These are phyloP conservation scores for Trypanosoma theileri DNA, from an alignment of 208 protist genomes.

Conservation along the genomic window DNA sequence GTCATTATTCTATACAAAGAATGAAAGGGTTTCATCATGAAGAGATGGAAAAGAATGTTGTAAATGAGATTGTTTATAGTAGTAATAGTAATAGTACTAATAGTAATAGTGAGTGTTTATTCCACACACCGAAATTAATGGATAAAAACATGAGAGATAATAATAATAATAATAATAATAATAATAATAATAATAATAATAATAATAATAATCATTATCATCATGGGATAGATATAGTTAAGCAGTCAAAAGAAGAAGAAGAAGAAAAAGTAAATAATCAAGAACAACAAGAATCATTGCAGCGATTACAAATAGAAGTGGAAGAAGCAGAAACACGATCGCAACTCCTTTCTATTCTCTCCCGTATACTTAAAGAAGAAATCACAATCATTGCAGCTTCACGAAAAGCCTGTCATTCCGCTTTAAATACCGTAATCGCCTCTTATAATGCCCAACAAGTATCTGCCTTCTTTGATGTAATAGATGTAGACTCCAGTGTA, in stretches of 20 bases:
- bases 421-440: not conserved
- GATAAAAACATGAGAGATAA: too few species aligned
- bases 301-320: conserved; percentile 16
- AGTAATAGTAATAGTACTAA: not conserved
- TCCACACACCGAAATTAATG: too few species aligned
- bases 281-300: conserved; percentile 9
- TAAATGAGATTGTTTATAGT: not conserved
- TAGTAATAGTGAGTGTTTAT: too few species aligned
- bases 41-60: not conserved
- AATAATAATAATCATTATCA: too few species aligned
- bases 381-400: not conserved
- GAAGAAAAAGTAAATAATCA: not conserved
- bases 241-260: too few species aligned
- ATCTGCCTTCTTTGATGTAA: conserved; percentile 31
- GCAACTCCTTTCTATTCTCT: not conserved
- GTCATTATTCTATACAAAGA: not conserved
- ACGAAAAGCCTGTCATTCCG: not conserved
- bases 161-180: too few species aligned
- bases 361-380: not conserved
- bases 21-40: not conserved
- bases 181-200: too few species aligned
- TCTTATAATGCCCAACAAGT: conserved; percentile 35
- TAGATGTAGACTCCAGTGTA: conserved; percentile 29
- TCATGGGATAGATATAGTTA: too few species aligned
- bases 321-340: conserved; percentile 7